Percentiles rank a stretch among this genome's conserved stretches.
Conservation (phyloP, 169 alveolate species). For the Cryptosporidium sp. region DNA sequence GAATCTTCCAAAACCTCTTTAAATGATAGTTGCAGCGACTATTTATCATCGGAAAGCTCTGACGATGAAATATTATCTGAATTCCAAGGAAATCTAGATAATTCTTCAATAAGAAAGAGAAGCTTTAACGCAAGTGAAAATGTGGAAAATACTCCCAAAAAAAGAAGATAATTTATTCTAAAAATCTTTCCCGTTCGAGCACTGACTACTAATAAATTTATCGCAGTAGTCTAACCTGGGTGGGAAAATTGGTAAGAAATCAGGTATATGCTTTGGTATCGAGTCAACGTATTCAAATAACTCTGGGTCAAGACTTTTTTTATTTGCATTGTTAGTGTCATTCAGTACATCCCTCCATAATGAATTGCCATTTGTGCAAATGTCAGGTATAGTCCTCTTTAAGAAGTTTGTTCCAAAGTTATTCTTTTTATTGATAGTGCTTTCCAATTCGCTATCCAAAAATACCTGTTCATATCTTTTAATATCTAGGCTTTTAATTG, state of each 20-base stretch:
- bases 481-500: slow-evolving; percentile 44
- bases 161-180: slow-evolving; percentile 1
- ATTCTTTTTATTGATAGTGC: neutral
- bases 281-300: slow-evolving; percentile 38
- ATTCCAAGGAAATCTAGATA: neutral
- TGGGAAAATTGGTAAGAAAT: slow-evolving; percentile 66
- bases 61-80: slow-evolving; percentile 5
- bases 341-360: slow-evolving; percentile 31
- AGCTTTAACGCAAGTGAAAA: neutral
- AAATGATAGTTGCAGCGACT: neutral
- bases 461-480: slow-evolving; percentile 58
- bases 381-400: slow-evolving; percentile 1
- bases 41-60: neutral
- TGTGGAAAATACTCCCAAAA: neutral
- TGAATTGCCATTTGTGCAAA: neutral
- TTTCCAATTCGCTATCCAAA: slow-evolving; percentile 1
- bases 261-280: slow-evolving; percentile 66
- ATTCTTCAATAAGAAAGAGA: neutral
- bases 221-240: slow-evolving; percentile 54
- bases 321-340: neutral
- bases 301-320: slow-evolving; percentile 22
- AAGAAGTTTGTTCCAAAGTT: neutral
- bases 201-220: neutral
- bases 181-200: neutral
- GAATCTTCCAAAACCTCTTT: neutral